Conservation (phyloP, 495 filamentous ascomycete genomes). For the Chlorociboria aeruginascens region DNA sequence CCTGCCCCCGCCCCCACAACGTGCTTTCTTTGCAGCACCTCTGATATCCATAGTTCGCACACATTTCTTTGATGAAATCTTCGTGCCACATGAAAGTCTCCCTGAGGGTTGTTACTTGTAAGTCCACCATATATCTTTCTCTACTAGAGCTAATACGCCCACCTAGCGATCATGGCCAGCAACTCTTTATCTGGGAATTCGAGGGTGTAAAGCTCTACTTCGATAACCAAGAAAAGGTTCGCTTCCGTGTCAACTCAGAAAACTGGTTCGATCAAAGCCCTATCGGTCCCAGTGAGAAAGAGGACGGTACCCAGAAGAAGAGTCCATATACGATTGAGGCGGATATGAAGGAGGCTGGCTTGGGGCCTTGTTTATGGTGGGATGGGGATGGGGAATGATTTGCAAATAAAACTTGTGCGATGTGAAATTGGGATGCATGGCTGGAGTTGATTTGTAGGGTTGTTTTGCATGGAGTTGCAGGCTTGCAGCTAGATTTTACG, state of each 20-base stretch:
- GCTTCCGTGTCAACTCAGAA: slow-evolving; percentile 73
- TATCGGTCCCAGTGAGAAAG: slow-evolving; percentile 33
- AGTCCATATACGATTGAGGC: slow-evolving; percentile 61
- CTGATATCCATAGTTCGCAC: slow-evolving; percentile 46
- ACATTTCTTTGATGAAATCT: slow-evolving; percentile 87
- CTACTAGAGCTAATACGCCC: not conserved
- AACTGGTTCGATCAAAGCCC: slow-evolving; percentile 82
- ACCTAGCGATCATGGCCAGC: slow-evolving; percentile 20
- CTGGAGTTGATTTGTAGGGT: not conserved
- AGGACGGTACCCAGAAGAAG: slow-evolving; percentile 29
- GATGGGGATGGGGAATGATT: slow-evolving; percentile 19
- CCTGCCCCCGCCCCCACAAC: too few relatives aligned
- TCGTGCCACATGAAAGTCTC: slow-evolving; percentile 58
- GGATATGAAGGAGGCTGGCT: slow-evolving; percentile 38
- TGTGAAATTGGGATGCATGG: not conserved
- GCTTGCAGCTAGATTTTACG: too few relatives aligned
- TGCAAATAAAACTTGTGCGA: not conserved
- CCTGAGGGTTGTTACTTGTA: slow-evolving; percentile 65
- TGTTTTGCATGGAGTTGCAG: too few relatives aligned
- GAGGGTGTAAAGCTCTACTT: slow-evolving; percentile 57
- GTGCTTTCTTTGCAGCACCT: not conserved
- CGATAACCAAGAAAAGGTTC: slow-evolving; percentile 78
- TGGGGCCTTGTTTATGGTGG: slow-evolving; percentile 45
- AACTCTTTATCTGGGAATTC: slow-evolving; percentile 16
- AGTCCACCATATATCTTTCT: slow-evolving; percentile 20